A percentile compares a stretch with the other conserved stretches of the same genome.
These are phyloP conservation scores for Malus domestica DNA, from an alignment of 306 rosid genomes.

Conservation along the genomic window DNA sequence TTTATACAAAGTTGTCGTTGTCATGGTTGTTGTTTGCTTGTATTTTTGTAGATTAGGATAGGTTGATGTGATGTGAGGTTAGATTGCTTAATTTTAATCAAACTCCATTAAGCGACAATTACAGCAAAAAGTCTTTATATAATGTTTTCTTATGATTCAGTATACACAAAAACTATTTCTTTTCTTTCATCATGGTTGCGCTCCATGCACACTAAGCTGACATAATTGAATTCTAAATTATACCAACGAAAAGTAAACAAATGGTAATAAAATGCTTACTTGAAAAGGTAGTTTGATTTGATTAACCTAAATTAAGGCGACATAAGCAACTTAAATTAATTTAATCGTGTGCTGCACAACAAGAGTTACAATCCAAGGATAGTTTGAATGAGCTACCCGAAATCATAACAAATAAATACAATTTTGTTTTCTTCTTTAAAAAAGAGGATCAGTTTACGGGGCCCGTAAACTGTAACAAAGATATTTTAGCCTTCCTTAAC, in stretches of 20 bases:
- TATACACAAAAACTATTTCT: not conserved
- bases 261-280: not conserved
- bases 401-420: not conserved
- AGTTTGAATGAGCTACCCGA: not conserved
- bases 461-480: too few species aligned
- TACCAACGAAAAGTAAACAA: not conserved
- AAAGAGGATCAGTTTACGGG: too few species aligned
- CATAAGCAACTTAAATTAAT: not conserved
- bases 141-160: not conserved
- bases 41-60: not conserved
- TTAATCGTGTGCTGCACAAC: not conserved
- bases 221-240: not conserved
- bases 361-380: not conserved
- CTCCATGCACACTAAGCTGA: not conserved
- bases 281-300: not conserved
- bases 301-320: not conserved
- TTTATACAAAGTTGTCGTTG: not conserved
- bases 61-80: not conserved
- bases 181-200: not conserved
- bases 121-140: not conserved
- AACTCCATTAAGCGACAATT: not conserved
- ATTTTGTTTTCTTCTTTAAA: too few species aligned
- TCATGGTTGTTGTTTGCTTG: not conserved
- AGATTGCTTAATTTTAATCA: not conserved
- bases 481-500: fast-evolving